Conservation (phyloP, 2,329 filamentous ascomycete genomes). For the Mycocentrospora acerina region DNA sequence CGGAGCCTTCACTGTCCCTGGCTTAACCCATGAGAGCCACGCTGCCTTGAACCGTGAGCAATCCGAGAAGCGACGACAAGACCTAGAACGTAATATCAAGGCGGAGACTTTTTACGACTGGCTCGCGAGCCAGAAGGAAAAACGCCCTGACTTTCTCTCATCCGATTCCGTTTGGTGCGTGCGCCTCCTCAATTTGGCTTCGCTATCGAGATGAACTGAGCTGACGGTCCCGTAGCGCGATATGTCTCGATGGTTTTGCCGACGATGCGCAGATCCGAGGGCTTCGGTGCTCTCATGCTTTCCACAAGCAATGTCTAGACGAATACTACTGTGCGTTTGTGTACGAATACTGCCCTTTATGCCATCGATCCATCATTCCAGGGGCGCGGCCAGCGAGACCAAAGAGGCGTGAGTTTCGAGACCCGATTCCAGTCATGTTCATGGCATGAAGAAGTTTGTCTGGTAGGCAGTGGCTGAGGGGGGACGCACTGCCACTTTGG, state of each 20-base stretch:
- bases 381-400: conserved; percentile 13
- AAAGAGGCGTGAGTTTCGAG: conserved; percentile 7
- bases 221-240: conserved; percentile 28
- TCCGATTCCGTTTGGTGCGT: conserved; percentile 30
- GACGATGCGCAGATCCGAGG: conserved; percentile 37
- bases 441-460: conserved; percentile 29
- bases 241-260: conserved; percentile 40
- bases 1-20: conserved; percentile 27
- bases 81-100: conserved; percentile 34
- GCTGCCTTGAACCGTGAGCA: conserved; percentile 21
- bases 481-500: no score
- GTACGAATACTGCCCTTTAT: conserved; percentile 43
- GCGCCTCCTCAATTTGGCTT: no score
- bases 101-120: conserved; percentile 38
- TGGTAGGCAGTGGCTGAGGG: no score
- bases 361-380: conserved; percentile 40
- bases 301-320: conserved; percentile 41
- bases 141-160: conserved; percentile 17
- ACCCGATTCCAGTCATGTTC: conserved; percentile 20
- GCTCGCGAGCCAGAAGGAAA: conserved; percentile 26
- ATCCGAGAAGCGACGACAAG: conserved; percentile 30
- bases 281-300: conserved; percentile 39
- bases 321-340: conserved; percentile 38
- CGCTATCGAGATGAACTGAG: neutral
- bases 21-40: conserved; percentile 10